A percentile compares a stretch with the other conserved stretches of the same genome.
phyloP scores from a whole-genome alignment of 306 rosid genomes.

The Rosa lucieae region DNA sequence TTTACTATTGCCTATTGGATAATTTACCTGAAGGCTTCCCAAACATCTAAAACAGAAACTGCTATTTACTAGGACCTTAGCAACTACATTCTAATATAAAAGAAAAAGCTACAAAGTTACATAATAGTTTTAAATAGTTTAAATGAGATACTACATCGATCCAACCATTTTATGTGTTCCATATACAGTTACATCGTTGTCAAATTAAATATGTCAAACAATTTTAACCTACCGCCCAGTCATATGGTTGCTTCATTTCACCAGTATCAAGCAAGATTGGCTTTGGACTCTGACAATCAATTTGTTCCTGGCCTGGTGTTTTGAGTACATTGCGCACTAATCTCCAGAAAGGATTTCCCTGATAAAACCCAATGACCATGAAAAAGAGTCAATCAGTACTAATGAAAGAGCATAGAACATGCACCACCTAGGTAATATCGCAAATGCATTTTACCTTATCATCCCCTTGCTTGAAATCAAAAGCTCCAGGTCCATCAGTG shows the following conservation, averaged over 20 bases:
- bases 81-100: neutral
- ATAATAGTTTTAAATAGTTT: neutral
- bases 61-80: neutral
- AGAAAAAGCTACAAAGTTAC: neutral
- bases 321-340: conserved; percentile 66
- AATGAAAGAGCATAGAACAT: conserved; percentile 4
- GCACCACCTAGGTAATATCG: conserved; percentile 11
- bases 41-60: neutral
- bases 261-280: conserved; percentile 95
- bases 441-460: conserved; percentile 53
- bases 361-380: conserved; percentile 29
- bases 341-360: conserved; percentile 93
- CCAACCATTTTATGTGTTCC: conserved; percentile 14
- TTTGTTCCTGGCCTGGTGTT: conserved; percentile 66
- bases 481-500: conserved; percentile 96
- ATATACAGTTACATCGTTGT: conserved; percentile 11
- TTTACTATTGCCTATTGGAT: neutral
- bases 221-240: conserved; percentile 86
- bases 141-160: conserved; percentile 1
- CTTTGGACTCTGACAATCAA: conserved; percentile 78
- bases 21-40: neutral
- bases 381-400: neutral
- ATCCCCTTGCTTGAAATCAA: conserved; percentile 90
- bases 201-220: conserved; percentile 5
- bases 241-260: conserved; percentile 86